These are phyloP conservation scores for Solanum etuberosum DNA, from an alignment of 257 asterid species.

Conservation along the genomic window DNA sequence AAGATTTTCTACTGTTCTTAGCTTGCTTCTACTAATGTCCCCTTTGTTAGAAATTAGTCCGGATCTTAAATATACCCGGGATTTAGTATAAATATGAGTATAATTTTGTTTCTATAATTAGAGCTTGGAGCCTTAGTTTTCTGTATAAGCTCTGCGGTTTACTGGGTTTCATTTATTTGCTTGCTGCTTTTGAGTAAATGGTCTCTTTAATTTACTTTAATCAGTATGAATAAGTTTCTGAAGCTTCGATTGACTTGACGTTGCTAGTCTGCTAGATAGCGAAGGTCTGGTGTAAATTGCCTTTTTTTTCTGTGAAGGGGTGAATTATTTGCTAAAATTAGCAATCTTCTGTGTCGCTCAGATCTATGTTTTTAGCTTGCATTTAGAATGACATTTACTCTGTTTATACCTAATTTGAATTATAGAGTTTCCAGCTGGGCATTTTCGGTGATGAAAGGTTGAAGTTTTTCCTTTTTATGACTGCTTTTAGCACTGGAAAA, in stretches of 20 bases:
- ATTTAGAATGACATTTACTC: background rate
- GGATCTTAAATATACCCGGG: background rate
- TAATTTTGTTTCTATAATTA: background rate
- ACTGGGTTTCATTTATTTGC: background rate
- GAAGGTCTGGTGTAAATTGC: background rate
- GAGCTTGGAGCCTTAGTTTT: background rate
- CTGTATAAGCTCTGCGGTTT: background rate
- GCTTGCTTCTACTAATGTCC: background rate
- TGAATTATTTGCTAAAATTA: background rate
- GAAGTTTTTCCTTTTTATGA: background rate
- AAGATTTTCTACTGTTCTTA: background rate
- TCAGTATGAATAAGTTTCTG: background rate
- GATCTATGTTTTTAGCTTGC: background rate
- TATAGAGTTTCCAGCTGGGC: background rate
- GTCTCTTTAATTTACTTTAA: background rate
- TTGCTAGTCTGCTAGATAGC: background rate
- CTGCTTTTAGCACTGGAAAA: background rate
- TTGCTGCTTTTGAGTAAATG: background rate
- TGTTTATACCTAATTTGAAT: background rate
- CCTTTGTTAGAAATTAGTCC: background rate
- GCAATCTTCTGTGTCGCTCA: background rate
- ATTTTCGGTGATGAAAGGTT: background rate
- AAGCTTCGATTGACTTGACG: background rate
- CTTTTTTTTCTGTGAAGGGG: background rate
- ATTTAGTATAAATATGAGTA: background rate